Conservation (phyloP, 2,329 filamentous ascomycete species). For the Sporothrix euskadiensis region DNA sequence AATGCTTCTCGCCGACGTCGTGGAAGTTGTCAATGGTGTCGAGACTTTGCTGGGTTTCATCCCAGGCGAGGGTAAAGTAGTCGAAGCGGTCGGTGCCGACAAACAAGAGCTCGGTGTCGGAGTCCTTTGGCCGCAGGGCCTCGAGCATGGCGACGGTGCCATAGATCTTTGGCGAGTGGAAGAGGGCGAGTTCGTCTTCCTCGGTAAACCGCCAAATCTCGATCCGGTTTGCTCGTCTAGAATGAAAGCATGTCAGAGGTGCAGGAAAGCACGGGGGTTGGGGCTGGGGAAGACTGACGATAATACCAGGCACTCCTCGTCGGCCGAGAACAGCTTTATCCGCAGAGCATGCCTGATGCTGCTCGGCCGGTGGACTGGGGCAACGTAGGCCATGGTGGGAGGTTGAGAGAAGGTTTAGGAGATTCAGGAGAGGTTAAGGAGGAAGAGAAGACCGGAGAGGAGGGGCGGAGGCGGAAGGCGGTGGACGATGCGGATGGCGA, state of each 20-base stretch:
- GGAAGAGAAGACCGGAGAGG: no score
- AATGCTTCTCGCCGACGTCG: constrained; percentile 59
- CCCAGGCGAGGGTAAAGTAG: constrained; percentile 90
- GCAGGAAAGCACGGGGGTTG: constrained; percentile 5
- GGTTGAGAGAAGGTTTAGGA: neutral
- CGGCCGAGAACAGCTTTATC: constrained; percentile 69
- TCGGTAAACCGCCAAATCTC: constrained; percentile 75
- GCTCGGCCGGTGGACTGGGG: constrained; percentile 88
- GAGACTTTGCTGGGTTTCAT: constrained; percentile 55
- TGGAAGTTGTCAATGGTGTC: constrained; percentile 54
- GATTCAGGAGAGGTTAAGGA: neutral
- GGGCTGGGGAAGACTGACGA: constrained; percentile 61
- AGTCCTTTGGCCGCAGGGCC: constrained; percentile 72
- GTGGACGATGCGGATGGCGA: neutral
- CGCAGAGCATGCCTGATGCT: constrained; percentile 87
- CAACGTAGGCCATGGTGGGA: constrained; percentile 80
- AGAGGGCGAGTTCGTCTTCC: constrained; percentile 65
- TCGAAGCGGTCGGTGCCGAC: constrained; percentile 86
- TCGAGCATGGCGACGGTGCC: constrained; percentile 86
- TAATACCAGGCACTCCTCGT: constrained; percentile 80
- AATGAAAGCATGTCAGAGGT: constrained; percentile 36
- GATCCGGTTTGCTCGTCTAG: constrained; percentile 78
- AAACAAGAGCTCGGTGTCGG: constrained; percentile 80
- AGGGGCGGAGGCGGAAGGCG: neutral
- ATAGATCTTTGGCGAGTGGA: constrained; percentile 71